Evolutionary conservation across 257 asterid species (phyloP), one percentile per base, ranked within the genome.

Genomic region (Mitragyna speciosa): DNA sequence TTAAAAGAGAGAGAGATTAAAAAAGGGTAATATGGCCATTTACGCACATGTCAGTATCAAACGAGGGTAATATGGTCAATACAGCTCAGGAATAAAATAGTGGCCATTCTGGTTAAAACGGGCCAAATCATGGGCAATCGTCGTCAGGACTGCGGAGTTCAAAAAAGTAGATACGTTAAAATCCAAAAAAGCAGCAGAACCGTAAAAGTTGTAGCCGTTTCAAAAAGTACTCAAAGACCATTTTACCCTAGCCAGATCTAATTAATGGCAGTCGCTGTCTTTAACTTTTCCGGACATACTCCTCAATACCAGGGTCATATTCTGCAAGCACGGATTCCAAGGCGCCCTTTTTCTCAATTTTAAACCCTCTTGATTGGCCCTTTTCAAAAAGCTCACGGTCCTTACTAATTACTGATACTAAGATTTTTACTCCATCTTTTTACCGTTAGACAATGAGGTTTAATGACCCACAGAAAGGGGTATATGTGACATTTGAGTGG

Each of bases 121-220:
- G 8, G 24, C 45, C 58, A 77, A 31, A 31, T 16, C 31, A 19
- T 19, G 69, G 78, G 61, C 45, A 71, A 39, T 59, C 63, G 17
- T 0, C 7, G 4, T 41, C 17, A 7, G 4, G n/a, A 5, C 7
- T 70, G 63, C 31, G 78, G 30, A 58, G 43, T 82, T 82, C 82
- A 59, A 72, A 85, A 79, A 68, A 45, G 75, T 39, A 20, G 64
- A 63, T 58, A 68, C 73, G 41, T 45, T 54, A 65, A 68, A 66
- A 64, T 31, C 61, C 77, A 28, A 36, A 28, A 36, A 72, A 6
- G 24, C 49, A 59, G 45, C 56, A 64, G 63, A 70, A 74, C 41
- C 30, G 70, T 71, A 15, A 68, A 67, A 68, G 72, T 79, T 17
- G 65, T 73, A 73, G 82, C 86, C 86, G 82, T 85, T 82, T 76